A percentile compares a stretch with the other conserved stretches of the same genome.
Evolutionary conservation across 2,329 filamentous ascomycete species (phyloP).

Genomic region (Colletotrichum liriopes): DNA sequence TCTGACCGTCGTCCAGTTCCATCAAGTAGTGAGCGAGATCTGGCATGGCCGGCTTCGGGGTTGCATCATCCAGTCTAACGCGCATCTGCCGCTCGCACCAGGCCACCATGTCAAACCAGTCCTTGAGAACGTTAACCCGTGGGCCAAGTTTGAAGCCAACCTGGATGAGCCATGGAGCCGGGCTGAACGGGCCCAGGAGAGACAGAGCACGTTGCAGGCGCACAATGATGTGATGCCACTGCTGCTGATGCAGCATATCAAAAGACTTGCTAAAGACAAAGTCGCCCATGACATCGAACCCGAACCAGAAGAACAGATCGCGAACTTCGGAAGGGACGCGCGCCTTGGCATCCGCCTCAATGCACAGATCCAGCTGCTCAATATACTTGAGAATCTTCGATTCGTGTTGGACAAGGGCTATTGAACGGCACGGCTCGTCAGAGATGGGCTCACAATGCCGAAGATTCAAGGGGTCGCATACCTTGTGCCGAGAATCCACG

Average conservation of each 20-base stretch:
- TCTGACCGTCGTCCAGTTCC: slow-evolving; percentile 36
- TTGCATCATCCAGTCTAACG: slow-evolving; percentile 30
- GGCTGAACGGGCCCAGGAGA: slow-evolving; percentile 50
- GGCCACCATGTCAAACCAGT: slow-evolving; percentile 46
- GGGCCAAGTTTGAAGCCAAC: slow-evolving; percentile 45
- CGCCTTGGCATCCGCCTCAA: slow-evolving; percentile 43
- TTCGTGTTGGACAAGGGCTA: slow-evolving; percentile 44
- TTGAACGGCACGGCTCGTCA: slow-evolving; percentile 24
- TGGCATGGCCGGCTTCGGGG: slow-evolving; percentile 32
- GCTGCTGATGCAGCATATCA: slow-evolving; percentile 49
- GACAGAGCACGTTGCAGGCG: slow-evolving; percentile 47
- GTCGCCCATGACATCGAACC: slow-evolving; percentile 55
- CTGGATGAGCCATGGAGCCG: slow-evolving; percentile 48
- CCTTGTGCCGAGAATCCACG: slow-evolving; percentile 45
- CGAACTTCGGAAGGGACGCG: slow-evolving; percentile 41
- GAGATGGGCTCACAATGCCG: slow-evolving; percentile 14
- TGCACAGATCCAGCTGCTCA: slow-evolving; percentile 43
- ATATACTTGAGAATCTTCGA: slow-evolving; percentile 43
- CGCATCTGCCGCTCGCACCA: slow-evolving; percentile 46
- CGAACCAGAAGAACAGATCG: slow-evolving; percentile 49
- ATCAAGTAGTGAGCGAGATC: slow-evolving; percentile 39
- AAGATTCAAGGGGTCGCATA: slow-evolving; percentile 28
- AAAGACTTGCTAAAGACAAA: slow-evolving; percentile 55
- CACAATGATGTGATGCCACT: slow-evolving; percentile 50
- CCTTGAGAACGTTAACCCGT: slow-evolving; percentile 41